Base-by-base conservation (phyloP, 768 basidiomycete species). In the Boletellus ananas region DNA sequence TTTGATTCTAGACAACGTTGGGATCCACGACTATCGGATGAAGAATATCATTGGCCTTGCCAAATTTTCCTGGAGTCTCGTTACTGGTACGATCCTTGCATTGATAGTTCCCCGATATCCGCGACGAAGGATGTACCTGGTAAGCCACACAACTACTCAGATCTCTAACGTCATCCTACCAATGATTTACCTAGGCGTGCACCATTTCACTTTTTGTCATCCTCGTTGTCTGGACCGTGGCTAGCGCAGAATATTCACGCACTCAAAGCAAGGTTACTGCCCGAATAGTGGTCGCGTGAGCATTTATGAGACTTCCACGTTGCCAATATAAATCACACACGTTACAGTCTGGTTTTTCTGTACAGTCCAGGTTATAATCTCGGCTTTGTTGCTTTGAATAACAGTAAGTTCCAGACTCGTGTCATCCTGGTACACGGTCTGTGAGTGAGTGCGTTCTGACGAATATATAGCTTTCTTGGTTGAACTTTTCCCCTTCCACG, bases 401-500 rank as follows among this genome's bases (percentile, higher is more conserved):
- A 51, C 23, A 38, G 56, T 55, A 17, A 39, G 56, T 14, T 31
- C 13, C 27, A 2, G 11, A 11, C 34, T 14, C 23, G 23, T 25
- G 23, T 25, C 23, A 5, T 23, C 23, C 23, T 23, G 5, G 3
- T 41, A 13, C 34, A 6, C 34, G 7, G 10, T 14, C 9, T 12
- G 11, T 12, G 9, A 4, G 8, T 31, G 16, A 6, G 16, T 17
- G 34, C 16, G 1, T 14, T 14, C 10, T 17, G 11, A 25, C 14
- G 25, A 25, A 4, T 21, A n/a, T 11, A 34, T 57, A 80, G 80
- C 81, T 3, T 84, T 74, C 74, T 65, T 84, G 52, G 78, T 83
- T 20, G 83, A 84, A 57, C 58, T 85, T 23, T 83, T 84, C 71
- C 83, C 83, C 0, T 84, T 71, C 70, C 76, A 80, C 52, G 74